Conservation (phyloP, 179 eudicot species). For the Silene vulgaris region DNA sequence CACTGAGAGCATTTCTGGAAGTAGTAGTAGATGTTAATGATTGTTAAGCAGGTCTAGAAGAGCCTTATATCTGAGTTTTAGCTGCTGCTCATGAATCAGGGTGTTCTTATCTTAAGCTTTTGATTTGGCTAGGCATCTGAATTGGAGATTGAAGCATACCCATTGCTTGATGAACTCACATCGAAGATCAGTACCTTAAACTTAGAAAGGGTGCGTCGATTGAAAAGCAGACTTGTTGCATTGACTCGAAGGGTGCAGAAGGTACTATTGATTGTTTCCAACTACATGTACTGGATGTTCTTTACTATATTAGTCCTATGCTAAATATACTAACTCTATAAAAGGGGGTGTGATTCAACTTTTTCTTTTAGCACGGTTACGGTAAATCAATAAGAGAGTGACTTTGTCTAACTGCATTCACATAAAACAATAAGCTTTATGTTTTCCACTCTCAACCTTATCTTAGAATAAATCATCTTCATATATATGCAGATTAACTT, state of each 20-base stretch:
- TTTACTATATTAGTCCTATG: background rate
- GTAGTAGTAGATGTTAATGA: background rate
- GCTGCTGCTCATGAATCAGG: background rate
- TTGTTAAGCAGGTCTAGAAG: background rate
- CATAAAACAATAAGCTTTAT: background rate
- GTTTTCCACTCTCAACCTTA: background rate
- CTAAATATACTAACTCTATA: background rate
- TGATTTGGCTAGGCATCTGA: constrained; percentile 67
- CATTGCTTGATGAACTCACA: constrained; percentile 89
- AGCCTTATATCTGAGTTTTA: background rate
- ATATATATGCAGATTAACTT: background rate
- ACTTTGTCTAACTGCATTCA: background rate
- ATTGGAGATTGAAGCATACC: constrained; percentile 90
- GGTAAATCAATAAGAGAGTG: background rate
- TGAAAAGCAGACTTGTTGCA: constrained; percentile 93
- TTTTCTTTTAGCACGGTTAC: background rate
- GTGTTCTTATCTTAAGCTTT: constrained; percentile 19
- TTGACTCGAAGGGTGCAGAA: constrained; percentile 90
- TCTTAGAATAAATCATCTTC: background rate
- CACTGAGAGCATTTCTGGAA: background rate
- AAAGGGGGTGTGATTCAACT: background rate
- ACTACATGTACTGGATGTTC: background rate
- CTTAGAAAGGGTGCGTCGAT: constrained; percentile 78
- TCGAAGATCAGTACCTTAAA: constrained; percentile 89
- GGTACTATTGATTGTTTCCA: constrained; percentile 35